Percentiles rank a stretch among this genome's conserved stretches.
Conservation (phyloP, 257 asterid genomes). For the Lithospermum erythrorhizon region DNA sequence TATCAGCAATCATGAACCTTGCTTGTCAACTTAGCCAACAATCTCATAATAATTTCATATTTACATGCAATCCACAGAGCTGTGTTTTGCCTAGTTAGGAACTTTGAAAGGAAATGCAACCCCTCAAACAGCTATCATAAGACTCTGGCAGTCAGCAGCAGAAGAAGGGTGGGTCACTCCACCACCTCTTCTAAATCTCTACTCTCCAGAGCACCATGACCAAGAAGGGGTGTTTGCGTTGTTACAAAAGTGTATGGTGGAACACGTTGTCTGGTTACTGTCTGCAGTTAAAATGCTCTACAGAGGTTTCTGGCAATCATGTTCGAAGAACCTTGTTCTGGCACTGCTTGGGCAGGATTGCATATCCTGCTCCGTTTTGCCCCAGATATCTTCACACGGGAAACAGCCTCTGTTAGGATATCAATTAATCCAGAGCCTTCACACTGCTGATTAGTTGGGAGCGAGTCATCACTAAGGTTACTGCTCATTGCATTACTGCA, state of each 20-base stretch:
- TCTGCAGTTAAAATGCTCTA: slow-evolving; percentile 53
- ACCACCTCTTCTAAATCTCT: background rate
- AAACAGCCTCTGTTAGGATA: slow-evolving; percentile 55
- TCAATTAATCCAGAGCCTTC: slow-evolving; percentile 48
- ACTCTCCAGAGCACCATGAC: background rate
- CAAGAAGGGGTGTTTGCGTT: no score
- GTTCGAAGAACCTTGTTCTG: slow-evolving; percentile 59
- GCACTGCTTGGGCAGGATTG: slow-evolving; percentile 42
- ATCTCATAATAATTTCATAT: background rate
- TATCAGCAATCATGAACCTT: no score
- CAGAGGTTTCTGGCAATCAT: slow-evolving; percentile 59
- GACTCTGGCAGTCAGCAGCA: background rate
- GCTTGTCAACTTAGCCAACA: background rate
- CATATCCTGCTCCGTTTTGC: slow-evolving; percentile 71
- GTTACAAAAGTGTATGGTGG: background rate
- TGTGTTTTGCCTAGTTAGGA: background rate
- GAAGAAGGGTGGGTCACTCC: background rate
- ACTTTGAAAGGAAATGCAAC: background rate
- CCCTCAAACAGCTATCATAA: background rate
- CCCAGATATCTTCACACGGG: slow-evolving; percentile 61
- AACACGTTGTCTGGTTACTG: slow-evolving; percentile 16
- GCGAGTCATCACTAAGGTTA: slow-evolving; percentile 44
- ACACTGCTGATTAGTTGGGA: slow-evolving; percentile 24
- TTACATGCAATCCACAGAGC: slow-evolving; percentile 1
- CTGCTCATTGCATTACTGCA: slow-evolving; percentile 17